phyloP scores from a whole-genome alignment of 2,329 filamentous ascomycete species.

The Ceratocystis eucalypticola region DNA sequence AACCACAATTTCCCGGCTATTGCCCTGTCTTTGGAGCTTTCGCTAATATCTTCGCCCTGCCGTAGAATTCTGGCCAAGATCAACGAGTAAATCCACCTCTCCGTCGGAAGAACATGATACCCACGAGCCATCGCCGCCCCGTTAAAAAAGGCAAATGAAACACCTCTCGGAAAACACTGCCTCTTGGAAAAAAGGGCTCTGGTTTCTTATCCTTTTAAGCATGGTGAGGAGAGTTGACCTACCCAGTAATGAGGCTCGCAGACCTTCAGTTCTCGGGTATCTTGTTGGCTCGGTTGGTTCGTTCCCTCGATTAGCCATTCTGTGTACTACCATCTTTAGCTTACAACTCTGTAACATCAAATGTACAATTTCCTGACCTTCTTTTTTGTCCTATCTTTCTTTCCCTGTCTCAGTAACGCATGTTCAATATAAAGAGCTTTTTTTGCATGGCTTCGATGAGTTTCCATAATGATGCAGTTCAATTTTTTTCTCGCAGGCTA shows the following conservation, averaged over 20 bases:
- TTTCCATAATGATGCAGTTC: not conserved
- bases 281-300: not conserved
- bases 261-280: constrained; percentile 13
- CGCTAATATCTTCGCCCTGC: not conserved
- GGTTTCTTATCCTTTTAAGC: constrained; percentile 21
- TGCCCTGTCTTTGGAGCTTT: not conserved
- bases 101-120: constrained; percentile 9
- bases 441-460: not conserved
- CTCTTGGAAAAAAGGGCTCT: not conserved
- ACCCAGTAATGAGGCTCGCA: not conserved
- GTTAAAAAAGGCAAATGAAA: not conserved
- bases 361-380: constrained; percentile 2
- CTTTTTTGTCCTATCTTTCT: not conserved
- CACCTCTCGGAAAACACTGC: not conserved
- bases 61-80: constrained; percentile 92
- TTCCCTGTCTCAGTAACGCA: not conserved
- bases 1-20: not conserved
- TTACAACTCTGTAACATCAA: constrained; percentile 4
- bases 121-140: constrained; percentile 12
- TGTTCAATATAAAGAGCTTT: not conserved
- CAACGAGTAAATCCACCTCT: constrained; percentile 54
- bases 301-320: constrained; percentile 6
- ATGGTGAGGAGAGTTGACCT: not conserved
- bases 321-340: constrained; percentile 11
- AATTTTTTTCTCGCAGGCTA: not conserved